These are phyloP conservation scores for Acacia confusa DNA, from an alignment of 306 rosid genomes.

Conservation along the genomic window DNA sequence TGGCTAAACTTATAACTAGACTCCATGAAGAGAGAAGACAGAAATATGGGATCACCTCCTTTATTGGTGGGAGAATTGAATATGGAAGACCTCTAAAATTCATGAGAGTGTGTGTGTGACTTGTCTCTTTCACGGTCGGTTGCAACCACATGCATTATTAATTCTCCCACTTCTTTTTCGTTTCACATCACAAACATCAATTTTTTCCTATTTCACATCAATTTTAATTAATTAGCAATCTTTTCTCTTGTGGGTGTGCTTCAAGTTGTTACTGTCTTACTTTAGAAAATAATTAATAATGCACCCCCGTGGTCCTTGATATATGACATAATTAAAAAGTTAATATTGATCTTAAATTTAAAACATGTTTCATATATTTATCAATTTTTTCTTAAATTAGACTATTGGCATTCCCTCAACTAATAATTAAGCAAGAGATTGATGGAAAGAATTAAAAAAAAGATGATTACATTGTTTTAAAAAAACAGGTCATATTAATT, in stretches of 20 bases:
- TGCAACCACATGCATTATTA: slow-evolving; percentile 35
- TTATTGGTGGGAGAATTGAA: slow-evolving; percentile 48
- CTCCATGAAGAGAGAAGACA: not conserved
- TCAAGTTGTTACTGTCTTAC: not conserved
- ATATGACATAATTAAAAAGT: no score
- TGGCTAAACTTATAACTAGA: not conserved
- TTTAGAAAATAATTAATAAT: not conserved
- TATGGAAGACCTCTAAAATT: not conserved
- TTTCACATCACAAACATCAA: not conserved
- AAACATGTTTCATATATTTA: no score
- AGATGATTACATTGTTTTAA: no score
- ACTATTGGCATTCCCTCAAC: no score
- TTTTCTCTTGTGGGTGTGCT: not conserved
- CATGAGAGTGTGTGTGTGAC: not conserved
- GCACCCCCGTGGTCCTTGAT: no score
- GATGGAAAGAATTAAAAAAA: no score
- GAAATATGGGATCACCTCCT: slow-evolving; percentile 46
- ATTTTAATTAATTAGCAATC: not conserved
- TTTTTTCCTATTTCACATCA: not conserved
- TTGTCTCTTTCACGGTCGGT: slow-evolving; percentile 35
- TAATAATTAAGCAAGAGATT: no score
- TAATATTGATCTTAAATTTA: no score
- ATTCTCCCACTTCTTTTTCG: slow-evolving; percentile 7
- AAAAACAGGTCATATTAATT: no score
- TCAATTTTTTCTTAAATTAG: no score